Evolutionary conservation across 345 rosid species (phyloP).

Genomic region (Hibiscus tridactylites): DNA sequence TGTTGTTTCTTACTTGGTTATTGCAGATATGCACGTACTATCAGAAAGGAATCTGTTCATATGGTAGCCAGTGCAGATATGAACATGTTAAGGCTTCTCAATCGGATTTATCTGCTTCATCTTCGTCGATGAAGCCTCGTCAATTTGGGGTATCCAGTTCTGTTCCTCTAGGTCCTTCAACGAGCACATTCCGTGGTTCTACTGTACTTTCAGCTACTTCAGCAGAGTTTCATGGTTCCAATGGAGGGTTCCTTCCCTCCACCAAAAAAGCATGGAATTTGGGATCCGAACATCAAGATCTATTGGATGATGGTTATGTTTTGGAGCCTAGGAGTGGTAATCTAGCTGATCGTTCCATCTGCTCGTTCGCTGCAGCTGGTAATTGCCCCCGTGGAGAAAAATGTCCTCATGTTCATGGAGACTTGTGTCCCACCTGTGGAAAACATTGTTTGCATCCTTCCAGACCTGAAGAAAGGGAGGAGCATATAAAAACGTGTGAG

Average conservation of each 20-base stretch:
- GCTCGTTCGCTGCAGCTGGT: constrained; percentile 88
- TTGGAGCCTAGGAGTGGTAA: constrained; percentile 33
- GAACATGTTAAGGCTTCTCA: constrained; percentile 56
- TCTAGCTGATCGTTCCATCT: constrained; percentile 56
- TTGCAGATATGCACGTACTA: constrained; percentile 79
- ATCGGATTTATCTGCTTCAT: constrained; percentile 43
- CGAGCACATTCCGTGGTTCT: constrained; percentile 19
- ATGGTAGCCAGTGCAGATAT: constrained; percentile 81
- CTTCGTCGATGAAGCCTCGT: constrained; percentile 32
- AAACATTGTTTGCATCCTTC: constrained; percentile 85
- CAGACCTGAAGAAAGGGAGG: constrained; percentile 71
- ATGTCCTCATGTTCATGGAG: constrained; percentile 80
- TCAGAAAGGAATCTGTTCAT: constrained; percentile 77
- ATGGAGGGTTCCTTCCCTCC: neutral
- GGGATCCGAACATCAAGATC: constrained; percentile 22
- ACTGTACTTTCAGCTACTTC: constrained; percentile 18
- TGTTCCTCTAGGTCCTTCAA: constrained; percentile 18
- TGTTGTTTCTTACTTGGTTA: constrained; percentile 1
- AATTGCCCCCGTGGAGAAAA: constrained; percentile 66
- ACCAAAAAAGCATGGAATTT: constrained; percentile 30
- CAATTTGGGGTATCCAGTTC: constrained; percentile 26
- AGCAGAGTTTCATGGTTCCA: constrained; percentile 27
- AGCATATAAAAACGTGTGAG: constrained; percentile 61
- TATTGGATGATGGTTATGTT: constrained; percentile 14
- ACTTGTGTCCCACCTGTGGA: constrained; percentile 71